Percentiles rank a stretch among this genome's conserved stretches.
Conservation (phyloP, 495 filamentous ascomycete genomes). For the Penicillium waksmanii region DNA sequence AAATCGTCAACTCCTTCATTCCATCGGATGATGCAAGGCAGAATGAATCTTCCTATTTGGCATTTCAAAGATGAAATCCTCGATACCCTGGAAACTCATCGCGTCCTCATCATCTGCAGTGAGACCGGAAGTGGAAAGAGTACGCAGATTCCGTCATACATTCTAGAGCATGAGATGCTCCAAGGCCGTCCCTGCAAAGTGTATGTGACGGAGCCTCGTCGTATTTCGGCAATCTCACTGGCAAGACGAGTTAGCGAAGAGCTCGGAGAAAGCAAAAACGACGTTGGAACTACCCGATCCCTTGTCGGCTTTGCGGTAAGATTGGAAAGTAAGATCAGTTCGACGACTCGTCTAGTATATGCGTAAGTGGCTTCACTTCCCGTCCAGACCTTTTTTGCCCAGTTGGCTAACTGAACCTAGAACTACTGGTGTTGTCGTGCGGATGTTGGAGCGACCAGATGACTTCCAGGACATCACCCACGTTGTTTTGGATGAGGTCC, state of each 20-base stretch:
- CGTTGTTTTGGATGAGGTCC: conserved; percentile 91
- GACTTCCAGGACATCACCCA: conserved; percentile 88
- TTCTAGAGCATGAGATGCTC: conserved; percentile 85
- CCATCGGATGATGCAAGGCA: conserved; percentile 51
- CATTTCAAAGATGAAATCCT: conserved; percentile 77
- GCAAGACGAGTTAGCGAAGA: conserved; percentile 92
- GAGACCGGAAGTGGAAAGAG: conserved; percentile 98
- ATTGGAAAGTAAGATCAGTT: conserved; percentile 81
- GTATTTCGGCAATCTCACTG: conserved; percentile 94
- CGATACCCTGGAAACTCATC: conserved; percentile 69
- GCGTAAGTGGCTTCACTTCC: conserved; percentile 52
- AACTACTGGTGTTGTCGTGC: conserved; percentile 86
- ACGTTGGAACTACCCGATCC: conserved; percentile 79
- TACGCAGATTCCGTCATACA: conserved; percentile 91
- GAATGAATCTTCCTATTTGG: conserved; percentile 88
- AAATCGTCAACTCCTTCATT: conserved; percentile 64
- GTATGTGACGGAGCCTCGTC: conserved; percentile 92
- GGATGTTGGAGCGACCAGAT: conserved; percentile 89
- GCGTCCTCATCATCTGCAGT: conserved; percentile 87
- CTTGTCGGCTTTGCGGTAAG: conserved; percentile 93
- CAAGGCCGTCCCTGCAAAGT: conserved; percentile 83
- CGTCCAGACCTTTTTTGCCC: neutral
- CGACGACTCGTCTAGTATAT: conserved; percentile 82
- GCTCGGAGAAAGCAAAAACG: conserved; percentile 79
- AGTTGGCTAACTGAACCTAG: conserved; percentile 25